These are phyloP conservation scores for Boletus semigastroideus DNA, from an alignment of 1,284 basidiomycete species.

Conservation along the genomic window DNA sequence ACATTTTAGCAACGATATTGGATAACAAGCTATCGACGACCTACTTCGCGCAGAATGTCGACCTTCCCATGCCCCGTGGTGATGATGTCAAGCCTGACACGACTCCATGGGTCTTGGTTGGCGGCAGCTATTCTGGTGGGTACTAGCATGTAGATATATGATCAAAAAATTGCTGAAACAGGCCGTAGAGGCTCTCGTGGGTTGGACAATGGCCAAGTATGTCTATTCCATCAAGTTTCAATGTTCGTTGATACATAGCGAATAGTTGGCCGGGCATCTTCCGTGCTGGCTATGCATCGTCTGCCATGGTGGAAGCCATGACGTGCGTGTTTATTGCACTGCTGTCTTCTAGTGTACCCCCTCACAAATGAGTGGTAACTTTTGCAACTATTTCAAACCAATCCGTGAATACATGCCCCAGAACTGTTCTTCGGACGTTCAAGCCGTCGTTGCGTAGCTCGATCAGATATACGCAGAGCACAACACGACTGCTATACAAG, in stretches of 20 bases:
- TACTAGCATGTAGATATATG: neutral
- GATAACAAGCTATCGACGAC: constrained; percentile 75
- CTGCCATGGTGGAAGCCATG: constrained; percentile 69
- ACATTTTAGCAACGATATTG: constrained; percentile 76
- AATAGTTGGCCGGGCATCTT: constrained; percentile 64
- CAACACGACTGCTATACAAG: constrained; percentile 45
- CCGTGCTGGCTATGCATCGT: constrained; percentile 68
- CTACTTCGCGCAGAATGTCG: constrained; percentile 67
- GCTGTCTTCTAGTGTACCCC: neutral
- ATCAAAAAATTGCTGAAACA: neutral
- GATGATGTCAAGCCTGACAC: constrained; percentile 53
- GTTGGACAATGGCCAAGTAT: constrained; percentile 72
- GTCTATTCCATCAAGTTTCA: constrained; percentile 16
- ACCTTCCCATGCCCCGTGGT: constrained; percentile 66
- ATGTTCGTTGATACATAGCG: neutral
- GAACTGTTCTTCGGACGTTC: constrained; percentile 72
- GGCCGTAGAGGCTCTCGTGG: constrained; percentile 49
- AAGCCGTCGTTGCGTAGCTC: constrained; percentile 60
- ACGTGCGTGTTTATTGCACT: constrained; percentile 34
- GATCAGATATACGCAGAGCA: constrained; percentile 53
- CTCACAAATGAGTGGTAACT: constrained; percentile 42
- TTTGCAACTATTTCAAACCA: constrained; percentile 74
- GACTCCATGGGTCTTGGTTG: constrained; percentile 67
- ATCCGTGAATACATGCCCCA: constrained; percentile 65
- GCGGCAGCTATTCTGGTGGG: constrained; percentile 69